Evolutionary conservation across 2,329 filamentous ascomycete species (phyloP).

Genomic region (Penicillium sp.): DNA sequence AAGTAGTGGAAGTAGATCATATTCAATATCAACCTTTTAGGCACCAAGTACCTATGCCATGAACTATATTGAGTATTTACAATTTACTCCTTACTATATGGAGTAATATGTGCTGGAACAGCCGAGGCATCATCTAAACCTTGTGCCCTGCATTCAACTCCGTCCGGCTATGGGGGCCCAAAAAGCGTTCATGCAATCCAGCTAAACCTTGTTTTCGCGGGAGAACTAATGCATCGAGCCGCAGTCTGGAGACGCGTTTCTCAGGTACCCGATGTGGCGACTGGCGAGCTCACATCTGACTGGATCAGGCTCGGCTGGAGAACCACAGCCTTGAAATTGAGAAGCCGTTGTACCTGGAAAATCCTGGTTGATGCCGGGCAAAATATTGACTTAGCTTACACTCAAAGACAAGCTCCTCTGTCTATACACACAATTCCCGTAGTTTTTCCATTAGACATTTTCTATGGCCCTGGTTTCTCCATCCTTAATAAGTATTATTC

Average conservation of each 20-base stretch:
- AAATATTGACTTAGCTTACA: too few species aligned
- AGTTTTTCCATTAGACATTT: not conserved
- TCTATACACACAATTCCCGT: not conserved
- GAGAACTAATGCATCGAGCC: slow-evolving; percentile 39
- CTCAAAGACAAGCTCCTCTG: not conserved
- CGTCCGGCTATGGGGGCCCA: slow-evolving; percentile 6
- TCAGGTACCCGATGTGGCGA: slow-evolving; percentile 30
- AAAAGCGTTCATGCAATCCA: slow-evolving; percentile 34
- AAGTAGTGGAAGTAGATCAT: not conserved
- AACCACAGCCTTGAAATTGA: slow-evolving; percentile 24
- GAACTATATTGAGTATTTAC: not conserved
- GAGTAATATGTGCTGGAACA: not conserved
- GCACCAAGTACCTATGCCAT: not conserved
- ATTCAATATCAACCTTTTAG: not conserved
- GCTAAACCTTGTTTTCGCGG: slow-evolving; percentile 32
- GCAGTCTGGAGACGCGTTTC: slow-evolving; percentile 30
- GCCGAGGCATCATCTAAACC: slow-evolving; percentile 4
- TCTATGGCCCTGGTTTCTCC: not conserved
- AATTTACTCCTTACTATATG: not conserved
- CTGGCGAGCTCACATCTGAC: slow-evolving; percentile 22
- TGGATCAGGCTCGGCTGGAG: slow-evolving; percentile 16
- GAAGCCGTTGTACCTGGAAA: slow-evolving; percentile 15
- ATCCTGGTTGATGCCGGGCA: slow-evolving; percentile 1
- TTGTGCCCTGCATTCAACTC: not conserved
- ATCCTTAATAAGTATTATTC: not conserved